Conservation (phyloP, 2,329 filamentous ascomycete species). For the Pseudogymnoascus sp. region DNA sequence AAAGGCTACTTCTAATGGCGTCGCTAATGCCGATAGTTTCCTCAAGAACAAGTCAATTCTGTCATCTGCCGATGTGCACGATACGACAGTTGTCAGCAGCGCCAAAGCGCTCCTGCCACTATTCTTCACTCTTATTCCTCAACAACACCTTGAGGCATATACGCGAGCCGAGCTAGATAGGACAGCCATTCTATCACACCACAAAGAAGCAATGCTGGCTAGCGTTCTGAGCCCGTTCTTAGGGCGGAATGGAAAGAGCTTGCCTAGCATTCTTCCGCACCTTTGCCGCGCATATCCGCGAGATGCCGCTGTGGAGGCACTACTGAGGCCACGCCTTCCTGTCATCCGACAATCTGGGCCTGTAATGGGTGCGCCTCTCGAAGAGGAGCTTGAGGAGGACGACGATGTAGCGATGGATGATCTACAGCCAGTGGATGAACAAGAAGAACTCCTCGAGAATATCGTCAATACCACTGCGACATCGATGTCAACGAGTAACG, state of each 20-base stretch:
- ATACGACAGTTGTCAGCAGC: slow-evolving; percentile 45
- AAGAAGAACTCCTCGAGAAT: slow-evolving; percentile 24
- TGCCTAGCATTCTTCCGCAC: slow-evolving; percentile 74
- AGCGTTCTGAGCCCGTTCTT: slow-evolving; percentile 75
- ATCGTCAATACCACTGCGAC: slow-evolving; percentile 20
- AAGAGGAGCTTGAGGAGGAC: slow-evolving; percentile 21
- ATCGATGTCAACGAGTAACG: background rate
- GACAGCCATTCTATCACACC: slow-evolving; percentile 65
- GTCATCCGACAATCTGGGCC: slow-evolving; percentile 22
- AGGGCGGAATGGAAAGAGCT: slow-evolving; percentile 55
- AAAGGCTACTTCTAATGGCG: slow-evolving; percentile 30
- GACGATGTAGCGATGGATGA: background rate
- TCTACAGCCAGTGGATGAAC: slow-evolving; percentile 13
- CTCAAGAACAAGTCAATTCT: slow-evolving; percentile 42
- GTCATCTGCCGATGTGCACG: slow-evolving; percentile 27
- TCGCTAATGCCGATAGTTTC: slow-evolving; percentile 66
- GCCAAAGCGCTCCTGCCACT: slow-evolving; percentile 57
- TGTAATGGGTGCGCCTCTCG: slow-evolving; percentile 28
- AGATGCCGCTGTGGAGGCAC: slow-evolving; percentile 62
- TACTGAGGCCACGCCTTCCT: slow-evolving; percentile 52
- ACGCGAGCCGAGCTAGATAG: slow-evolving; percentile 72
- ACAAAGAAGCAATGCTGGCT: slow-evolving; percentile 68
- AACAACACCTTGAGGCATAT: slow-evolving; percentile 61
- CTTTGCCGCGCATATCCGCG: slow-evolving; percentile 59
- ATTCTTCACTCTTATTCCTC: slow-evolving; percentile 58